Conservation (phyloP, 169 alveolate genomes). For the Plasmodium adleri region DNA sequence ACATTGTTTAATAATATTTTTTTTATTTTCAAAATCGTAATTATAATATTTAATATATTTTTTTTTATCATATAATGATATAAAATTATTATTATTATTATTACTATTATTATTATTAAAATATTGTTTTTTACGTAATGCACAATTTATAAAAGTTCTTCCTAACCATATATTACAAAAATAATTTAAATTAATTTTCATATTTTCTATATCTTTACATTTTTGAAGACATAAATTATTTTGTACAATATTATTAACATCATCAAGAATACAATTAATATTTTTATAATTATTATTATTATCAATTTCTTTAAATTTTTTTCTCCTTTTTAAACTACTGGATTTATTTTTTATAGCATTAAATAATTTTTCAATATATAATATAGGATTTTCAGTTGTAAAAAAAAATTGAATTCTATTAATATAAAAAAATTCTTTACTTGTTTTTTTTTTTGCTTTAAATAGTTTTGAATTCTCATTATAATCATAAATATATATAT, state of each 20-base stretch:
- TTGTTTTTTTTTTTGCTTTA: conserved; percentile 60
- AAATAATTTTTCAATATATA: conserved; percentile 45
- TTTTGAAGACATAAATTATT: conserved; percentile 23
- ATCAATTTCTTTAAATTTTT: conserved; percentile 48
- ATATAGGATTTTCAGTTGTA: conserved; percentile 71
- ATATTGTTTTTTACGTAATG: too few species aligned
- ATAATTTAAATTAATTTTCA: conserved; percentile 28
- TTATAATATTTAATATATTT: conserved; percentile 67
- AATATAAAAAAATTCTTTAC: conserved; percentile 59
- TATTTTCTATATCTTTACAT: conserved; percentile 17
- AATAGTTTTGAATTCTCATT: conserved; percentile 55
- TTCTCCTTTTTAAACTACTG: conserved; percentile 43
- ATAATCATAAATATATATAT: conserved; percentile 67
- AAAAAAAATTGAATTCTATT: conserved; percentile 72
- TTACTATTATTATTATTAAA: neutral
- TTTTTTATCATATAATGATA: neutral
- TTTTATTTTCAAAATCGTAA: conserved; percentile 73
- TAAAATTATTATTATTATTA: conserved; percentile 1
- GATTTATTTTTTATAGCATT: conserved; percentile 74
- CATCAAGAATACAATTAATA: conserved; percentile 43
- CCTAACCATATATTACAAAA: conserved; percentile 70
- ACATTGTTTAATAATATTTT: conserved; percentile 74
- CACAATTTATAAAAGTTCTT: conserved; percentile 13
- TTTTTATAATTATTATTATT: conserved; percentile 10
- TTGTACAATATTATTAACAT: conserved; percentile 51